Conservation (phyloP, 257 asterid genomes). For the Rhazya stricta region DNA sequence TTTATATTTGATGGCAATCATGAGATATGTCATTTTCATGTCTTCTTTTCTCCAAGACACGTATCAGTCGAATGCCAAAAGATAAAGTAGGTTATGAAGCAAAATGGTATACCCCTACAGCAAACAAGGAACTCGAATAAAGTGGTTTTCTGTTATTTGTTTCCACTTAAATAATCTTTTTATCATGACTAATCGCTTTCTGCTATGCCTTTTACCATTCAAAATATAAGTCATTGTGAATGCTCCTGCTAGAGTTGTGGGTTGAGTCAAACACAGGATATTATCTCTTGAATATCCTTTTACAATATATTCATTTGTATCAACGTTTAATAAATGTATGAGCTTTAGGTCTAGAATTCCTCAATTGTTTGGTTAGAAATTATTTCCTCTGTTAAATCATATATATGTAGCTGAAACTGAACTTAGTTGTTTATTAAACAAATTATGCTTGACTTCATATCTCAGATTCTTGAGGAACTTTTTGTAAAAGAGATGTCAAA, state of each 20-base stretch:
- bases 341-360: not conserved
- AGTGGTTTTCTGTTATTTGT: not conserved
- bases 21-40: not conserved
- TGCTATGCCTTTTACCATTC: not conserved
- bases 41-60: not conserved
- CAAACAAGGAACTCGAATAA: not conserved
- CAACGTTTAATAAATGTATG: not conserved
- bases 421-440: not conserved
- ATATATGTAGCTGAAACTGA: not conserved
- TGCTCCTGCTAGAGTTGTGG: not conserved
- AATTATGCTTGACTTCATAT: not conserved
- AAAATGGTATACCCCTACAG: not conserved
- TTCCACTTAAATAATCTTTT: not conserved
- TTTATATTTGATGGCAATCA: not conserved
- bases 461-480: not conserved
- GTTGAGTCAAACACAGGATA: not conserved
- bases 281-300: not conserved
- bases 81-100: not conserved
- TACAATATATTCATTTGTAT: not conserved
- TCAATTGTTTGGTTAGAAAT: not conserved
- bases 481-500: not conserved
- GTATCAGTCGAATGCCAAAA: not conserved
- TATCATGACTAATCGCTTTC: not conserved
- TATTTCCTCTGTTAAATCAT: not conserved
- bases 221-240: not conserved